Evolutionary conservation across 371 early-diverging fungal species (phyloP).

Genomic region (Lichtheimia hyalospora): DNA sequence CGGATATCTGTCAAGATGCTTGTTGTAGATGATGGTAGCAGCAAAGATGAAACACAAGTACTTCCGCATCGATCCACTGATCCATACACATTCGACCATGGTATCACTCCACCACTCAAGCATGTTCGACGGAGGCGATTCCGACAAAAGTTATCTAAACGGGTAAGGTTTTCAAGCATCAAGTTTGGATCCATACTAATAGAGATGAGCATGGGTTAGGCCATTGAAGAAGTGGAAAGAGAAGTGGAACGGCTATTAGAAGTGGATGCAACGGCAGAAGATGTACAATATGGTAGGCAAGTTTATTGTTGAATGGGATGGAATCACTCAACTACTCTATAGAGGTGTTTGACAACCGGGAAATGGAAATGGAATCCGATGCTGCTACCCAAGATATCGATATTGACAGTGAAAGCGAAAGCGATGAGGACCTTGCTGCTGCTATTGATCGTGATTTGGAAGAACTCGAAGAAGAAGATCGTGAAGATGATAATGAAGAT

Average conservation of each 20-base stretch:
- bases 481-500: slow-evolving; percentile 37
- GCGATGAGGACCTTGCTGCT: slow-evolving; percentile 47
- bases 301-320: background rate
- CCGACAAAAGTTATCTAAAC: slow-evolving; percentile 84
- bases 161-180: slow-evolving; percentile 39
- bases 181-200: no score
- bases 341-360: slow-evolving; percentile 50
- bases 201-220: slow-evolving; percentile 51
- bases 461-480: slow-evolving; percentile 47
- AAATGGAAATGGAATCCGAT: slow-evolving; percentile 43
- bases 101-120: slow-evolving; percentile 89
- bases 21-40: slow-evolving; percentile 49
- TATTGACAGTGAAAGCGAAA: slow-evolving; percentile 51
- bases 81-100: slow-evolving; percentile 78
- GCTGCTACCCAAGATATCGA: slow-evolving; percentile 50
- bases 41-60: slow-evolving; percentile 25
- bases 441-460: slow-evolving; percentile 50
- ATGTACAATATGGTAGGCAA: slow-evolving; percentile 63
- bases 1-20: slow-evolving; percentile 53
- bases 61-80: slow-evolving; percentile 29
- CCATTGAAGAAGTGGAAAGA: slow-evolving; percentile 87
- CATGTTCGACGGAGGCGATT: slow-evolving; percentile 88
- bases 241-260: slow-evolving; percentile 86
- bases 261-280: slow-evolving; percentile 81
- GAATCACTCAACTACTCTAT: background rate